A percentile compares a stretch with the other conserved stretches of the same genome.
phyloP scores from a whole-genome alignment of 331 rosid genomes.

The Acacia pycnantha region DNA sequence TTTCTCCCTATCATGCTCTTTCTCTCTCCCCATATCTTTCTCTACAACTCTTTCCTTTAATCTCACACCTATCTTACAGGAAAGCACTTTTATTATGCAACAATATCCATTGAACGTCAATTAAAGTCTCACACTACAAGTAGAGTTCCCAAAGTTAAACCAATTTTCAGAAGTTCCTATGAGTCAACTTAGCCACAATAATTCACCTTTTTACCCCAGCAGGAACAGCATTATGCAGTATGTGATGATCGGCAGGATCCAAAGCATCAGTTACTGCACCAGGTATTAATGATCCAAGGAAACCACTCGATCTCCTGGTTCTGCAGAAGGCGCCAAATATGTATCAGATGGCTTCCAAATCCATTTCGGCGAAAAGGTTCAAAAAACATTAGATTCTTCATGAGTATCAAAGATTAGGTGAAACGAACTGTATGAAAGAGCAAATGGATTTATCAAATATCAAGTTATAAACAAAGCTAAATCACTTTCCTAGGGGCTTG shows the following conservation, averaged over 20 bases:
- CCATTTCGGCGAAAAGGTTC: conserved; percentile 21
- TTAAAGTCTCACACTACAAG: neutral
- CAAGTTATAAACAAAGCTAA: conserved; percentile 14
- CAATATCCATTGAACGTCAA: too few species aligned
- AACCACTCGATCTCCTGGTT: conserved; percentile 64
- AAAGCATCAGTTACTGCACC: conserved; percentile 72
- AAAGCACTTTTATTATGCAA: too few species aligned
- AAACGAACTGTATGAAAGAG: conserved; percentile 1
- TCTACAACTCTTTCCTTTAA: too few species aligned
- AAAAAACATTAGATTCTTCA: neutral
- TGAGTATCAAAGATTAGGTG: neutral
- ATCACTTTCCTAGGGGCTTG: conserved; percentile 1
- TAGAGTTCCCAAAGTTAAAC: conserved; percentile 4
- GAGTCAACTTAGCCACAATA: conserved; percentile 19
- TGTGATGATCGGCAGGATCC: conserved; percentile 78
- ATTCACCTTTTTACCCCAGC: conserved; percentile 83
- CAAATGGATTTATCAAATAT: conserved; percentile 4
- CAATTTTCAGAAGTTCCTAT: neutral
- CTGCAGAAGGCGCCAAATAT: conserved; percentile 38
- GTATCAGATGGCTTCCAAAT: conserved; percentile 21
- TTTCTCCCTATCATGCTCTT: too few species aligned
- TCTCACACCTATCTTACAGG: too few species aligned
- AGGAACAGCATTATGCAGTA: conserved; percentile 78
- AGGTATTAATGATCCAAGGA: conserved; percentile 85
- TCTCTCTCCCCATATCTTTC: too few species aligned